Evolutionary conservation across 352 stramenopile species (phyloP), one percentile per base, ranked within the genome.

Genomic region (Phytopythium ostracodes): DNA sequence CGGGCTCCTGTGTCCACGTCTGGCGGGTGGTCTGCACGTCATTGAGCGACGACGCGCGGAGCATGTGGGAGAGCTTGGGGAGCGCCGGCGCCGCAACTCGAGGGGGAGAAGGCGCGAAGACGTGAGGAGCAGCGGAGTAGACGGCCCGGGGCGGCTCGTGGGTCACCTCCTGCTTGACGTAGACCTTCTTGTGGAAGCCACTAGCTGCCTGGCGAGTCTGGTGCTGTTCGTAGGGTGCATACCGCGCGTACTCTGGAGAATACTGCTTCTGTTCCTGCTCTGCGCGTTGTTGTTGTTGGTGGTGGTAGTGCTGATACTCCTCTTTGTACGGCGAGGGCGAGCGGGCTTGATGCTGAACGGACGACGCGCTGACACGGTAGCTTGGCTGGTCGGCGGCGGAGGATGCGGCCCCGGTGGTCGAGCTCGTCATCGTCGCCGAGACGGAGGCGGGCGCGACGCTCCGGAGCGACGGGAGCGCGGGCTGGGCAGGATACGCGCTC

Each of bases 51-150:
- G 53, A 59, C 10, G 53, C 35, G 22, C 53, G 55, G n/a, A 60
- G 55, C 55, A 60, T 50, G 25, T 51, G 55, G 15, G 55, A 50
- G 55, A 60, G 55, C 27, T 50, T 60, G 40, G 55, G 55, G 40
- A 60, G 55, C 40, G 55, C 54, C 4, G 36, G 36, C 17, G 40
- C 11, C 17, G 55, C 22, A 18, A 25, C 25, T 5, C 18, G 20
- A 25, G 42, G 38, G 6, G 8, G 31, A 24, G 31, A 42, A 8
- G 22, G 51, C 18, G 51, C 51, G n/a, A 42, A 44, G 29, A 22
- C 47, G 47, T 54, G 47, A 0, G 25, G 4, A 20, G 25, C 12
- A 3, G 47, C 2, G 10, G 47, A 33, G 47, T 38, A 54, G 4
- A 7, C 47, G 47, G 20, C 25, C 8, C 47, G 11, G 20, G 47